Percentiles rank a stretch among this genome's conserved stretches.
Conservation (phyloP, 2,329 filamentous ascomycete genomes). For the Aspergillus ochraceus region DNA sequence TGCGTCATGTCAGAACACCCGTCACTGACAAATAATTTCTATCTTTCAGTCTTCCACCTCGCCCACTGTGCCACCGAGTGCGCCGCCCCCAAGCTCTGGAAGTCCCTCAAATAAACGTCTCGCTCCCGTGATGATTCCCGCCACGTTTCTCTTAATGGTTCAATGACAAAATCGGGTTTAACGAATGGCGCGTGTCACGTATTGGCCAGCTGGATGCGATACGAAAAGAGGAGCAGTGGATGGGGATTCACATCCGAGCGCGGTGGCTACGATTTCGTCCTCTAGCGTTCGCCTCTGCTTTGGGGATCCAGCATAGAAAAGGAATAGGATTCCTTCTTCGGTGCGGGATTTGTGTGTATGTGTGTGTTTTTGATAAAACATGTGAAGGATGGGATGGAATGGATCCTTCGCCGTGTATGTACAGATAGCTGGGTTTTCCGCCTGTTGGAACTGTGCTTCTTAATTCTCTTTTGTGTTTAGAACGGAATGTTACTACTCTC, state of each 20-base stretch:
- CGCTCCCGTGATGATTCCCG: constrained; percentile 12
- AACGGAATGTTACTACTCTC: constrained; percentile 34
- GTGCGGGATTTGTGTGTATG: constrained; percentile 13
- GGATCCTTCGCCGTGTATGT: constrained; percentile 36
- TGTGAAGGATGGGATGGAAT: constrained; percentile 19
- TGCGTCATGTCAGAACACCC: neutral
- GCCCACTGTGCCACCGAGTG: constrained; percentile 91
- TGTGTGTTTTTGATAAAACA: constrained; percentile 7
- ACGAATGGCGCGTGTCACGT: constrained; percentile 4
- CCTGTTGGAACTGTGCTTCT: constrained; percentile 39
- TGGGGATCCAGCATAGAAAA: constrained; percentile 1
- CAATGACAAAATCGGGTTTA: constrained; percentile 13
- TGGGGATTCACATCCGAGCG: constrained; percentile 2
- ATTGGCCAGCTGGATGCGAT: constrained; percentile 7
- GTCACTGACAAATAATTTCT: constrained; percentile 12
- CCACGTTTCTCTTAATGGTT: constrained; percentile 18
- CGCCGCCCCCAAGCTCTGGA: constrained; percentile 94
- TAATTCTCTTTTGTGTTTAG: constrained; percentile 28
- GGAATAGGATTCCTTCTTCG: constrained; percentile 6
- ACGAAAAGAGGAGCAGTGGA: constrained; percentile 9
- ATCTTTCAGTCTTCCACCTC: constrained; percentile 88
- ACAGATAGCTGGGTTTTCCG: constrained; percentile 43
- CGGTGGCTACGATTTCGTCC: neutral
- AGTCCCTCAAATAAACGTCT: constrained; percentile 76
- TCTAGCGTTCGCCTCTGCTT: neutral